Percentiles rank a stretch among this genome's conserved stretches.
These are phyloP conservation scores for Colletotrichum sp. DNA, from an alignment of 2,329 filamentous ascomycete species.

Conservation along the genomic window DNA sequence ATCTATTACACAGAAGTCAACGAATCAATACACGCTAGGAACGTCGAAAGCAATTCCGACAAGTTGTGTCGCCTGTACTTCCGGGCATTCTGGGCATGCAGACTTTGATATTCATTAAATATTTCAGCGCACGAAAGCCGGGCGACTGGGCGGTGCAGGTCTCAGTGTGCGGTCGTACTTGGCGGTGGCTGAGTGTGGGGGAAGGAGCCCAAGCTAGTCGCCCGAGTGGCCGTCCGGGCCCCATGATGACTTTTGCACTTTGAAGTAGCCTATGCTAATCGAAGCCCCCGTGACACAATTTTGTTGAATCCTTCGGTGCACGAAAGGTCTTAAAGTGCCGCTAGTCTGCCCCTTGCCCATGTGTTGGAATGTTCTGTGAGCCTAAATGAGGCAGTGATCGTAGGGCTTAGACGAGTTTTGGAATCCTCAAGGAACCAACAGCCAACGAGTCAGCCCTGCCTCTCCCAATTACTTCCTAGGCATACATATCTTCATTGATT, in stretches of 20 bases:
- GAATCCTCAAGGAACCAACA: neutral
- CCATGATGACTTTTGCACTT: neutral
- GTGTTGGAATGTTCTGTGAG: neutral
- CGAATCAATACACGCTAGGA: neutral
- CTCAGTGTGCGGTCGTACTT: neutral
- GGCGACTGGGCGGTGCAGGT: neutral
- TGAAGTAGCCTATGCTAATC: neutral
- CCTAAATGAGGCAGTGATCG: neutral
- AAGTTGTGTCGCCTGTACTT: neutral
- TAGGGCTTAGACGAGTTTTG: neutral
- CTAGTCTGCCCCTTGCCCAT: neutral
- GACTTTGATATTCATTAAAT: neutral
- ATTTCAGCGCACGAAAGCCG: neutral
- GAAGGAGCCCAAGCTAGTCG: neutral
- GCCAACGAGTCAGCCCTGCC: neutral
- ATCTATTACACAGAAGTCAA: neutral
- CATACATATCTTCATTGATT: neutral
- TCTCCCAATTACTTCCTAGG: neutral
- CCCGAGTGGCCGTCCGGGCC: neutral
- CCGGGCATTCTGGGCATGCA: neutral
- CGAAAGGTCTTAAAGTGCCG: neutral
- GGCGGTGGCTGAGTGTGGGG: neutral
- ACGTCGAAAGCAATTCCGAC: neutral
- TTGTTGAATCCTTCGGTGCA: neutral
- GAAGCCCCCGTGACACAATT: neutral